Base-by-base conservation (phyloP, 2,329 filamentous ascomycete genomes). In the Ustulina deusta region DNA sequence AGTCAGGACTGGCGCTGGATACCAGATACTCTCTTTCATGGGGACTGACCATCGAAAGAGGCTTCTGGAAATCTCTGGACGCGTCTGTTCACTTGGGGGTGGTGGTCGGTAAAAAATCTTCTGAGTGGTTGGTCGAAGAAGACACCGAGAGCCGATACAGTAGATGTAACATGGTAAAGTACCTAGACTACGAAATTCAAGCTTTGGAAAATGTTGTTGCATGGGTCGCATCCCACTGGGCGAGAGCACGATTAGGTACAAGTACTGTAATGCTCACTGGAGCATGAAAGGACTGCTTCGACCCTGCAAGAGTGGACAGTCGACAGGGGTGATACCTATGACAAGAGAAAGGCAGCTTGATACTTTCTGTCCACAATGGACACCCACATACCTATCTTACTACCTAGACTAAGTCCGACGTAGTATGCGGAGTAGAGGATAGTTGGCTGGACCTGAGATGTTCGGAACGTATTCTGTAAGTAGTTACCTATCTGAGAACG, bases 1-100 rank as follows among this genome's bases (percentile, higher is more conserved):
- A 68, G 65, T 70, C 59, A 66, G 62, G 32, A 48, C 58, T 64
- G 61, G 51, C 61, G 36, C 51, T 61, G 61, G 20, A 34, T n/a
- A n/a, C n/a, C n/a, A 25, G 15, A 15, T 54, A 22, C 9, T 25
- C 13, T 15, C 13, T 42, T 11, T 27, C 22, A 22, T 25, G 32
- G 51, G 27, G 51, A 38, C 52, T 36, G 51, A 25, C n/a, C 7
- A 56, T 29, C 54, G 36, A n/a, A 42, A n/a, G 36, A n/a, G 54
- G 20, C 15, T 29, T 13, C 29, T 10, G 54, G 25, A 42, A 42
- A 40, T 29, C 32, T 25, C 61, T 56, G 11, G 25, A 56, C 25
- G 36, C 38, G 40, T 34, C 38, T 27, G 58, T 15, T 22, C 25
- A 6, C 27, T 13, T 54, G 42, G 13, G 15, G 42, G 20, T 11